A percentile compares a stretch with the other conserved stretches of the same genome.
These are phyloP conservation scores for Metschnikowia aberdeeniae DNA, from an alignment of 805 yeast species.

Conservation along the genomic window DNA sequence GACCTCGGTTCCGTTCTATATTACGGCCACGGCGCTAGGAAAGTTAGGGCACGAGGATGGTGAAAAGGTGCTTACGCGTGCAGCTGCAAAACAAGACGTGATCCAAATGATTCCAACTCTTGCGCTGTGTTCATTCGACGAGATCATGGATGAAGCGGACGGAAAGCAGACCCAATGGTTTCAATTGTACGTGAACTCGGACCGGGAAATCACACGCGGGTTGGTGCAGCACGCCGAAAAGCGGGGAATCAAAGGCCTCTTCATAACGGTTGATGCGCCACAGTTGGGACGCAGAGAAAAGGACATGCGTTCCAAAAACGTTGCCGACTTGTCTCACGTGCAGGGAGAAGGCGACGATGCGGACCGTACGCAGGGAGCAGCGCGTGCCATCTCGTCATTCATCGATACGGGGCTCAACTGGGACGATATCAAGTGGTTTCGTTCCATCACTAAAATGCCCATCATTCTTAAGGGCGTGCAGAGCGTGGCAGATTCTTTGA, in stretches of 20 bases:
- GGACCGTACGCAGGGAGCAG: conserved; percentile 78
- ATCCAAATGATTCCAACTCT: conserved; percentile 47
- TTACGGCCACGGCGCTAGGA: conserved; percentile 47
- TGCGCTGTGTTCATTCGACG: conserved; percentile 39
- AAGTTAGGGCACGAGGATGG: conserved; percentile 43
- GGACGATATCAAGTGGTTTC: conserved; percentile 40
- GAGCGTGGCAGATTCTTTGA: conserved; percentile 58
- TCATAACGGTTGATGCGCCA: conserved; percentile 55
- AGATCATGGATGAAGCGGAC: conserved; percentile 34
- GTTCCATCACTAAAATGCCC: conserved; percentile 36
- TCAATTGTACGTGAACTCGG: conserved; percentile 45
- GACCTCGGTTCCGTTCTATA: conserved; percentile 45
- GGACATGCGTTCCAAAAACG: conserved; percentile 60
- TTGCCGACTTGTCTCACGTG: conserved; percentile 23
- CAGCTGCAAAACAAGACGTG: conserved; percentile 36
- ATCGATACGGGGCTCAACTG: conserved; percentile 47
- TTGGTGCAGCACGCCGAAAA: conserved; percentile 36
- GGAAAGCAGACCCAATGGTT: conserved; percentile 41
- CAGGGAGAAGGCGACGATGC: conserved; percentile 43
- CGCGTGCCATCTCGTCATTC: conserved; percentile 72
- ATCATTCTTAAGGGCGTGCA: conserved; percentile 68
- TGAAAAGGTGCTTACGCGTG: conserved; percentile 39
- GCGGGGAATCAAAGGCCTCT: conserved; percentile 42
- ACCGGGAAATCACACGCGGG: conserved; percentile 28
- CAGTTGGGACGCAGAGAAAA: conserved; percentile 75